Evolutionary conservation across 306 rosid genomes (phyloP), one percentile per base, ranked within the genome.

Genomic region (Prunus armeniaca): DNA sequence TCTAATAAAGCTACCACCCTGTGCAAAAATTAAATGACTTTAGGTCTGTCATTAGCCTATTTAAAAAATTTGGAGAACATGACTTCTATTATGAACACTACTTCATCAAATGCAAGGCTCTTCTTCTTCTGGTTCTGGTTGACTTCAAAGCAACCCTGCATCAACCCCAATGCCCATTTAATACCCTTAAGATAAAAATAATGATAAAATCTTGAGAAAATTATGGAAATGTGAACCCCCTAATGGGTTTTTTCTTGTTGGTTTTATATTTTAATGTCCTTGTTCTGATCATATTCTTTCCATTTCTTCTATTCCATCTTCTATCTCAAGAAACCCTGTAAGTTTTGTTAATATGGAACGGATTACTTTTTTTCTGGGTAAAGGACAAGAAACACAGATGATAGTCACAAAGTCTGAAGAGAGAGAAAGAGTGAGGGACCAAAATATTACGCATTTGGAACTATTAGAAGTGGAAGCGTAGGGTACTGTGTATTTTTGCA

Each of bases 121-220:
- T 67, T 67, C 12, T 27, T 27, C 12, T 52, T 41, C 54, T 67
- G 7, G 60, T 18, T 47, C 52, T 18, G 56, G 86, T 84, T 91
- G 89, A 88, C 96, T 84, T 87, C 14, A 61, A 64, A 11, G 54
- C 45, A 74, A 58, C 24, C 65, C 60, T 18, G 81, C 96, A 89
- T 86, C 93, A 81, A 83, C 75, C 80, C 91, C 89, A 56, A 81
- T 73, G 87, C 45, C 45, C 66, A 79, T 67, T 86, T 78, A 85
- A 82, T 75, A 62, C 30, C 43, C 20, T 57, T 61, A 25, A 22
- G 18, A 20, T 76, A 71, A 57, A 65, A 78, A 65, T 70, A 64
- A 30, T 8, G 34, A 27, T 2, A 4, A 6, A 34, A 22, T 72
- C 56, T 57, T 38, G 17, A 41, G 12, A 41, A 56, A 57, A 43